Conservation (phyloP, 1,284 basidiomycete species). For the Apiotrichum sp. region DNA sequence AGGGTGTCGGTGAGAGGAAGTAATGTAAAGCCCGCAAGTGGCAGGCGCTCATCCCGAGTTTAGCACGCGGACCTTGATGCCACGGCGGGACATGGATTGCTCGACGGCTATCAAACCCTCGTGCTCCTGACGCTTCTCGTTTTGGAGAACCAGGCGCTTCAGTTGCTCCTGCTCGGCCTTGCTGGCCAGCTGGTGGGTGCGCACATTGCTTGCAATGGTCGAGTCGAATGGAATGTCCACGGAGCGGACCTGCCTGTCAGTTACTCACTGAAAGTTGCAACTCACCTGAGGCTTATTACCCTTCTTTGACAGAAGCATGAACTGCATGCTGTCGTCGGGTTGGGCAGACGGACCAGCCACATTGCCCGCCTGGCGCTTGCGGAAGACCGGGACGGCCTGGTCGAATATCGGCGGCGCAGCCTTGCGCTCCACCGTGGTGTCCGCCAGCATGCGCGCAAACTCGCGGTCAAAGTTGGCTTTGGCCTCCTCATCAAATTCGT, state of each 20-base stretch:
- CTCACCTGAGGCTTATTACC: constrained; percentile 86
- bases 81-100: constrained; percentile 29
- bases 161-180: constrained; percentile 91
- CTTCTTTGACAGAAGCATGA: constrained; percentile 86
- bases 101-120: constrained; percentile 25
- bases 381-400: constrained; percentile 62
- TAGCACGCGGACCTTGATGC: constrained; percentile 34
- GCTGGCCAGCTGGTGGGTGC: constrained; percentile 81
- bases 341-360: background rate
- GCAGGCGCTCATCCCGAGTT: constrained; percentile 4
- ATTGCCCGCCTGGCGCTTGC: constrained; percentile 57
- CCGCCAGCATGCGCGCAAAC: constrained; percentile 88
- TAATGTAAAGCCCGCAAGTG: too few relatives aligned
- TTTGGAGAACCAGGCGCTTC: constrained; percentile 68
- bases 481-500: constrained; percentile 62
- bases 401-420: constrained; percentile 78
- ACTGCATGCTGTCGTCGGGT: constrained; percentile 58
- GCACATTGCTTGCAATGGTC: constrained; percentile 78
- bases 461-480: constrained; percentile 93
- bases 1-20: too few relatives aligned
- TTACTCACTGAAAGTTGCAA: background rate
- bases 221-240: constrained; percentile 81
- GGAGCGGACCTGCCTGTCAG: constrained; percentile 59
- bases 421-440: constrained; percentile 74
- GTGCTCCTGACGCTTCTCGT: constrained; percentile 46